A percentile compares a stretch with the other conserved stretches of the same genome.
Conservation (phyloP, 139 green algal species). For the Chlorella sorokiniana region DNA sequence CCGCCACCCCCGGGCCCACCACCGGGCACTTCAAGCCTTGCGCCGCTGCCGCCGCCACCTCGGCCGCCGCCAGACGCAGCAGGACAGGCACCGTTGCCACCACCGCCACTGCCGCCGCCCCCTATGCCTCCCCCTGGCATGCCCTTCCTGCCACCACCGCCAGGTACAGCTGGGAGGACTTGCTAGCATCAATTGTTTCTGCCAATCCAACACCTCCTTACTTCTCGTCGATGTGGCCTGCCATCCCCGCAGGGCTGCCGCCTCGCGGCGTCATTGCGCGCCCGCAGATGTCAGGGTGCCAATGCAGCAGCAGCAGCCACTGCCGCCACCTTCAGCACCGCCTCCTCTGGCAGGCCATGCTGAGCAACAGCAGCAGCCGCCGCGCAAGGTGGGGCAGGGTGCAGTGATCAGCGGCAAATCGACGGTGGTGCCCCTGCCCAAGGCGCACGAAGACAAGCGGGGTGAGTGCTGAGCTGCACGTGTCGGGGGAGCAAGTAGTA, state of each 20-base stretch:
- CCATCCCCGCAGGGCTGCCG: not conserved
- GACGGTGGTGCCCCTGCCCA: constrained; percentile 77
- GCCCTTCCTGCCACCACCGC: not conserved
- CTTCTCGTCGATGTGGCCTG: not conserved
- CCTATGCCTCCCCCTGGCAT: constrained; percentile 5
- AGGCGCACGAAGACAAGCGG: constrained; percentile 71
- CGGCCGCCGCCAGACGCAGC: constrained; percentile 21
- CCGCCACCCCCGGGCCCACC: constrained; percentile 43
- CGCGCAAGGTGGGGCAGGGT: not conserved
- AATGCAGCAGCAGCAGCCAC: not conserved
- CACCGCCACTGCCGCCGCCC: constrained; percentile 32
- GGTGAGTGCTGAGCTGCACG: constrained; percentile 2
- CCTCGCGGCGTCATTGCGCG: constrained; percentile 13
- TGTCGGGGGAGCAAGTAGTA: not conserved
- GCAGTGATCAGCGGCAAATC: constrained; percentile 51
- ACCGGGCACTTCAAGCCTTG: constrained; percentile 7
- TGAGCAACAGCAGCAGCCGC: not conserved
- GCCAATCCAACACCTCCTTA: too few species aligned
- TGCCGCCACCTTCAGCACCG: not conserved
- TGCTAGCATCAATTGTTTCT: too few species aligned
- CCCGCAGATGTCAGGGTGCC: constrained; percentile 1
- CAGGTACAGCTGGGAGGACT: not conserved
- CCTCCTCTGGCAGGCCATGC: not conserved
- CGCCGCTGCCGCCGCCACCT: constrained; percentile 34
- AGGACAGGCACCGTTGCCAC: constrained; percentile 37